Conservation (phyloP, 1,284 basidiomycete genomes). For the Sporisorium scitamineum region DNA sequence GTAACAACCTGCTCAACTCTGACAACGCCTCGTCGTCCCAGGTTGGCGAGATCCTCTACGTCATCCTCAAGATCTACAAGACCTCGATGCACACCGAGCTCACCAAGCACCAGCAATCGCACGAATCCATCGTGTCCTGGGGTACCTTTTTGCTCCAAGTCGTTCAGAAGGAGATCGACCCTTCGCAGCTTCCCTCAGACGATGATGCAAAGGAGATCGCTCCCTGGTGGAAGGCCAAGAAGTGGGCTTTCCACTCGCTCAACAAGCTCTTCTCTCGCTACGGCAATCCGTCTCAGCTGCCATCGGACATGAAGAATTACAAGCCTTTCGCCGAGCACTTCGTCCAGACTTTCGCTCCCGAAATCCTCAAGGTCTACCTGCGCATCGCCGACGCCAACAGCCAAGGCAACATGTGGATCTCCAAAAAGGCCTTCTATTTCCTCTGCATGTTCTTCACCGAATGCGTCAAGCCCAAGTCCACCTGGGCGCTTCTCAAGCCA, state of each 20-base stretch:
- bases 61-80: slow-evolving; percentile 67
- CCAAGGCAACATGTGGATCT: slow-evolving; percentile 57
- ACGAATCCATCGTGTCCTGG: slow-evolving; percentile 67
- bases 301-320: slow-evolving; percentile 62
- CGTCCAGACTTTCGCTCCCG: slow-evolving; percentile 64
- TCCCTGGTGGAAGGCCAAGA: slow-evolving; percentile 69
- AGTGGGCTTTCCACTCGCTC: slow-evolving; percentile 68
- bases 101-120: slow-evolving; percentile 62
- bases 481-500: slow-evolving; percentile 66
- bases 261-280: slow-evolving; percentile 67
- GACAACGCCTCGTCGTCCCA: slow-evolving; percentile 51
- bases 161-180: slow-evolving; percentile 59
- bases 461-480: slow-evolving; percentile 66
- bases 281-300: slow-evolving; percentile 67
- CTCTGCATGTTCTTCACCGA: slow-evolving; percentile 65
- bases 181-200: slow-evolving; percentile 52
- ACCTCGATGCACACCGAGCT: slow-evolving; percentile 62
- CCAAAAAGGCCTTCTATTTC: slow-evolving; percentile 58
- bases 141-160: slow-evolving; percentile 64
- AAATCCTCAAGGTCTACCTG: slow-evolving; percentile 68
- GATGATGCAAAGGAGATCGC: slow-evolving; percentile 49
- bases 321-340: slow-evolving; percentile 68
- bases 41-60: slow-evolving; percentile 64
- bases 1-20: slow-evolving; percentile 54
- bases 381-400: slow-evolving; percentile 56